Evolutionary conservation across 2,329 filamentous ascomycete species (phyloP), one percentile per base, ranked within the genome.

Genomic region (Thielaviopsis punctulata): DNA sequence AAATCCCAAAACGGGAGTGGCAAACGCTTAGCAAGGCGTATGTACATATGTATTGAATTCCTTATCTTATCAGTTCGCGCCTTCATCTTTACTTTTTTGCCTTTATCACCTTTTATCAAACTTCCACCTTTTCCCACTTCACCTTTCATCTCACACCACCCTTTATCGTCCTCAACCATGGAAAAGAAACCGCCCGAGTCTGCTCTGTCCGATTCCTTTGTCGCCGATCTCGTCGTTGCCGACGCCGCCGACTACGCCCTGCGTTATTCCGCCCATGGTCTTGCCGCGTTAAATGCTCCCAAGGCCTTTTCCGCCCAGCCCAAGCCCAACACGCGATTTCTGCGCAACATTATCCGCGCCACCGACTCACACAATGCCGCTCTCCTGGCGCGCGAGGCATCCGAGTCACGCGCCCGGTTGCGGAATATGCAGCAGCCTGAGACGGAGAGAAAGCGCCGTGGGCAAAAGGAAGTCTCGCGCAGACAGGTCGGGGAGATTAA

Each of bases 311-410:
- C 53, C 24, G 39, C 45, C 5, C 49, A 55, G 30, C 86, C 86
- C 1, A 95, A 90, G 63, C 89, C 90, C 2, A 96, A 98, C 61
- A 95, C 86, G 0, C 77, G 84, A 30, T 96, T 96, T 63, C 69
- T 98, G 43, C 81, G 81, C 54, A 84, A 92, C 60, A 85, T 96
- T 53, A 86, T 98, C 56, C 84, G 82, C 57, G 84, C 92, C 58
- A 93, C 87, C 8, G 84, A 93, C 60, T 83, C 68, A 51, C 90
- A 98, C 67, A 98, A 98, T 73, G 80, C 84, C 22, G 84, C 86
- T 1, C 71, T 96, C 25, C 77, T 87, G 18, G 86, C 84, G 1
- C 93, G 82, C 61, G 90, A 96, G 64, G 80, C 82, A 23, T 79
- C 84, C 47, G 89, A 96, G 58, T 80, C 87, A 0, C 74, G 75